Evolutionary conservation across 1,284 basidiomycete genomes (phyloP).

Genomic region (Hymenochaete sp.): DNA sequence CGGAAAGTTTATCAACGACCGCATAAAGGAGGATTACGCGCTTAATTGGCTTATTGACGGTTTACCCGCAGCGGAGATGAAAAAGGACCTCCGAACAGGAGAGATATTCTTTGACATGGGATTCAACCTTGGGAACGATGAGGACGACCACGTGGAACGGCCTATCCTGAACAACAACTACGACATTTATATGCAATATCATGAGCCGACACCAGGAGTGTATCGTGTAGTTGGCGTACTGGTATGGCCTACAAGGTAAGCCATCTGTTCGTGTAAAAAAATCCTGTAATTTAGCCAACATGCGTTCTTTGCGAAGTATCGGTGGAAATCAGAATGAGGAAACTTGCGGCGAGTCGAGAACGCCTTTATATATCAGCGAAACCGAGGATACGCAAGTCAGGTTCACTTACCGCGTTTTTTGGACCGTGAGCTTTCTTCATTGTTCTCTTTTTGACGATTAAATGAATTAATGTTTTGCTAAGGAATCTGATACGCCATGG

Average conservation of each 20-base stretch:
- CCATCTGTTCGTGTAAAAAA: too few species aligned
- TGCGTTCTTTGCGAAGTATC: constrained; percentile 3
- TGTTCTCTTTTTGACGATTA: not conserved
- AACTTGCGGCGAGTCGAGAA: constrained; percentile 21
- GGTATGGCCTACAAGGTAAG: constrained; percentile 80
- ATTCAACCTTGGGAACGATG: constrained; percentile 71
- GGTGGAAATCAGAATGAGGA: constrained; percentile 11
- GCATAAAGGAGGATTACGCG: constrained; percentile 89
- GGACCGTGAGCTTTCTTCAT: constrained; percentile 51
- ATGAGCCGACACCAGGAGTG: constrained; percentile 57
- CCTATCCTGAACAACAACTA: constrained; percentile 91
- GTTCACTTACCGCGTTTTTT: constrained; percentile 86
- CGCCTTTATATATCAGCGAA: constrained; percentile 58
- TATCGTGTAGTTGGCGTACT: constrained; percentile 86
- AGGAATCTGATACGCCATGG: constrained; percentile 85
- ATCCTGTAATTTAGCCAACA: not conserved
- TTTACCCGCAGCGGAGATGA: constrained; percentile 89
- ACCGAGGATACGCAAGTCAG: constrained; percentile 57
- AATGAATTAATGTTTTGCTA: not conserved
- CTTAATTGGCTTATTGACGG: constrained; percentile 95
- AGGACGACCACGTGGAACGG: constrained; percentile 40
- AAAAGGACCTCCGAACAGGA: constrained; percentile 64
- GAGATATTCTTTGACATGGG: constrained; percentile 88
- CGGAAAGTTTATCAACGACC: constrained; percentile 83
- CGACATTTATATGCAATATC: constrained; percentile 79